phyloP scores from a whole-genome alignment of 148 eudicot species.

The Vaccinium macrocarpon region DNA sequence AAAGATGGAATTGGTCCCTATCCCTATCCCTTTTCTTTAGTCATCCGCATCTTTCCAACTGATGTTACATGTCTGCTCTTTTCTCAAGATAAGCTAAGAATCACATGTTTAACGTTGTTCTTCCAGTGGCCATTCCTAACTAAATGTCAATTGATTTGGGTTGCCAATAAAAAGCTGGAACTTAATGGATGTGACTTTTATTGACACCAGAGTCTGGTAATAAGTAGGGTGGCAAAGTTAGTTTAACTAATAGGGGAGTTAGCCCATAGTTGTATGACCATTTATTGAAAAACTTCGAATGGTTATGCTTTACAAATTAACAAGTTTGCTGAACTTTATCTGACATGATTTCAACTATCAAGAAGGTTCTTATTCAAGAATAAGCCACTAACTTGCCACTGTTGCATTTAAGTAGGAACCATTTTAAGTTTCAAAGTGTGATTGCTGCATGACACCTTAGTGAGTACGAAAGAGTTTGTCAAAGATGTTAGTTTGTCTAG shows the following conservation, averaged over 20 bases:
- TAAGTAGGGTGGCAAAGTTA: neutral
- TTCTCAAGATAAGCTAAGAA: too few species aligned
- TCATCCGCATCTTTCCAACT: neutral
- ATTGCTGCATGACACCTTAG: neutral
- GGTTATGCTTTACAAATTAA: neutral
- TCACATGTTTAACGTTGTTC: too few species aligned
- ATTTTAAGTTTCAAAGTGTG: neutral
- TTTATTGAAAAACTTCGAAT: neutral
- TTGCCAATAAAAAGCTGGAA: too few species aligned
- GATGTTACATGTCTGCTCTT: neutral
- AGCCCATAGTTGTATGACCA: neutral
- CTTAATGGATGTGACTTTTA: too few species aligned
- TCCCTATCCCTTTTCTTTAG: neutral
- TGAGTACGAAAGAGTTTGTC: too few species aligned
- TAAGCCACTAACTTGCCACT: too few species aligned
- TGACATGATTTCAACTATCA: neutral
- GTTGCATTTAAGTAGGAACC: neutral
- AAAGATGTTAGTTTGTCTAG: neutral
- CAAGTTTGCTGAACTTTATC: neutral
- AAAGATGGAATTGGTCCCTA: neutral
- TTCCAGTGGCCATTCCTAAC: too few species aligned
- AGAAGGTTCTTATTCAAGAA: too few species aligned
- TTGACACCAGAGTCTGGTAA: neutral
- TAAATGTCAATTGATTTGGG: too few species aligned
- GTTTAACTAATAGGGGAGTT: neutral